Conservation (phyloP, 2,329 filamentous ascomycete genomes). For the Coniochaeta hoffmannii region DNA sequence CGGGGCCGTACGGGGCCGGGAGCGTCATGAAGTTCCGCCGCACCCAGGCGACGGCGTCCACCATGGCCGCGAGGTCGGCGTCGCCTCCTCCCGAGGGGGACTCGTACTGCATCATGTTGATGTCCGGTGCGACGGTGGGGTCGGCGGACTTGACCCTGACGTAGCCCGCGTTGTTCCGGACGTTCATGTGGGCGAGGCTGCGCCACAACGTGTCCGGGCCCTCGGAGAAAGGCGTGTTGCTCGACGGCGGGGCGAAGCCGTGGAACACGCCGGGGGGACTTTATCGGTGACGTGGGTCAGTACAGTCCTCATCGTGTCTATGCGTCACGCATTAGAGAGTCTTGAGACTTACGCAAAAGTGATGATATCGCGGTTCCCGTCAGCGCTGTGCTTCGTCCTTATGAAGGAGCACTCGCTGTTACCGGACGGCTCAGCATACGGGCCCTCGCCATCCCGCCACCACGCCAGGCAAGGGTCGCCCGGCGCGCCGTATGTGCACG, state of each 20-base stretch:
- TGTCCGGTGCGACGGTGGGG: slow-evolving; percentile 54
- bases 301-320: no score
- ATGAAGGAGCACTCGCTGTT: slow-evolving; percentile 37
- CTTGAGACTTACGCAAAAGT: slow-evolving; percentile 5
- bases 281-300: slow-evolving; percentile 29
- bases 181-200: slow-evolving; percentile 24
- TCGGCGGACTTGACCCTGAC: slow-evolving; percentile 52
- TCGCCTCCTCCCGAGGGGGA: not conserved
- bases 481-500: slow-evolving; percentile 21
- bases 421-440: slow-evolving; percentile 10
- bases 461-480: slow-evolving; percentile 25
- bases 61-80: slow-evolving; percentile 7
- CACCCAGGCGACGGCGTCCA: slow-evolving; percentile 1
- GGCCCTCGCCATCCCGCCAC: slow-evolving; percentile 5
- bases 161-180: slow-evolving; percentile 50
- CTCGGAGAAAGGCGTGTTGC: not conserved
- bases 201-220: slow-evolving; percentile 24
- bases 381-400: slow-evolving; percentile 16
- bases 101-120: slow-evolving; percentile 41
- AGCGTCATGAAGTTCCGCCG: slow-evolving; percentile 5
- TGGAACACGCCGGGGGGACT: slow-evolving; percentile 25
- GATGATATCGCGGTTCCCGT: not conserved
- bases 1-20: slow-evolving; percentile 3
- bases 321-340: no score
- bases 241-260: slow-evolving; percentile 2